Percentiles rank a stretch among this genome's conserved stretches.
Conservation (phyloP, 1,284 basidiomycete species). For the Moesziomyces sp. region DNA sequence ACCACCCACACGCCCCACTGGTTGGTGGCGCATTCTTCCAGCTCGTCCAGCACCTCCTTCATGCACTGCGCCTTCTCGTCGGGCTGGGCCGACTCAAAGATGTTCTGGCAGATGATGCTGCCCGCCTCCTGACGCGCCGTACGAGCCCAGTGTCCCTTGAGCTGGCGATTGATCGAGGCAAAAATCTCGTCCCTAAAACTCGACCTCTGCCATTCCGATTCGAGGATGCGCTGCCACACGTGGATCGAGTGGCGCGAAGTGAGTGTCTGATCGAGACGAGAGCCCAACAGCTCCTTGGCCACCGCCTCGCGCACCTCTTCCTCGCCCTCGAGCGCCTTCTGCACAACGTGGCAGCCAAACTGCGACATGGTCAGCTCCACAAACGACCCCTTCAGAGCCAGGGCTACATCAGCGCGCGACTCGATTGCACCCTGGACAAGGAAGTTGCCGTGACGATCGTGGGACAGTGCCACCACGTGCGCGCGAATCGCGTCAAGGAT, state of each 20-base stretch:
- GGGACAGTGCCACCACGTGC: constrained; percentile 38
- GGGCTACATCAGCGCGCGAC: constrained; percentile 26
- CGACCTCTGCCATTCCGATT: constrained; percentile 48
- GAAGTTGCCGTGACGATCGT: constrained; percentile 63
- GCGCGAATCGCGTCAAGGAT: constrained; percentile 49
- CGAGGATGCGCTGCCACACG: constrained; percentile 60
- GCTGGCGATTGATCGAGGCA: constrained; percentile 48
- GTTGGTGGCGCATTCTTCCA: constrained; percentile 55
- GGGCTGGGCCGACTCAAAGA: constrained; percentile 55
- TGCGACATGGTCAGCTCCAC: constrained; percentile 56
- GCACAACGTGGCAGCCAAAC: constrained; percentile 62
- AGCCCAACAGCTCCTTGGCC: constrained; percentile 53
- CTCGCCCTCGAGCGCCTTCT: constrained; percentile 50
- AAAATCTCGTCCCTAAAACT: constrained; percentile 47
- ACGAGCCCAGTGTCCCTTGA: constrained; percentile 55
- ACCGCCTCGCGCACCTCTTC: constrained; percentile 35
- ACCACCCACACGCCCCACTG: constrained; percentile 68
- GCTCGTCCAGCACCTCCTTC: constrained; percentile 53
- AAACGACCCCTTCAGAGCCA: constrained; percentile 46
- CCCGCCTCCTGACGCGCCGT: constrained; percentile 60
- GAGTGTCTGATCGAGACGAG: constrained; percentile 52
- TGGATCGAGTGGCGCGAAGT: constrained; percentile 59
- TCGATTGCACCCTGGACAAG: constrained; percentile 57
- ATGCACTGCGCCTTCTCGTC: constrained; percentile 55
- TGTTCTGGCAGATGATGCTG: constrained; percentile 61